These are phyloP conservation scores for Lolium multiflorum DNA, from an alignment of 176 grass and related monocot species.

Conservation along the genomic window DNA sequence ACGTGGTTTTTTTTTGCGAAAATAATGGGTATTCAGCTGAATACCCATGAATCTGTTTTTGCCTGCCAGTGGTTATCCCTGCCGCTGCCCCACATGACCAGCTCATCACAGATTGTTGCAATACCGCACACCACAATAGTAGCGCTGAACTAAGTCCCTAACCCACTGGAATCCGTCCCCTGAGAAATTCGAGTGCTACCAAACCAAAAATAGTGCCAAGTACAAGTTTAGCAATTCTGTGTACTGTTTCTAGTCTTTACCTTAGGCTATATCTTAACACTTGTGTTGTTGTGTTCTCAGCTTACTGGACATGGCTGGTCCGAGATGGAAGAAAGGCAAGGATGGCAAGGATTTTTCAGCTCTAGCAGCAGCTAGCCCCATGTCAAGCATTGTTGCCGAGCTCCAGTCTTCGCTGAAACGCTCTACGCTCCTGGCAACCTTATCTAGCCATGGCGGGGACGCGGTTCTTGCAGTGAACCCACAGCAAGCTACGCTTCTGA, in stretches of 20 bases:
- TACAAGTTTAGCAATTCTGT: no score
- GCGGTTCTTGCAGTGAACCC: slow-evolving; percentile 20
- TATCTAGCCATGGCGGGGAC: not conserved
- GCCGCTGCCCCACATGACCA: no score
- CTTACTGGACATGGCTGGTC: slow-evolving; percentile 26
- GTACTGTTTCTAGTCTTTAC: not conserved
- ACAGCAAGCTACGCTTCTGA: slow-evolving; percentile 36
- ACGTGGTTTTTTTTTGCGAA: no score
- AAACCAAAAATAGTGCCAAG: no score
- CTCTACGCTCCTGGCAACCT: not conserved
- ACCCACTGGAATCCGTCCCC: no score
- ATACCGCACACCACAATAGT: no score
- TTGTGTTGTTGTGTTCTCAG: not conserved
- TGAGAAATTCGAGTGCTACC: no score
- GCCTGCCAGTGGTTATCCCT: no score
- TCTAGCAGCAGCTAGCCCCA: slow-evolving; percentile 50
- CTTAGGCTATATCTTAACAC: not conserved
- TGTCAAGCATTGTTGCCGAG: slow-evolving; percentile 54
- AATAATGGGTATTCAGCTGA: no score
- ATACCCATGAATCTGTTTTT: no score
- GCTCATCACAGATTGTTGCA: no score
- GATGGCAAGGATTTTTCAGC: slow-evolving; percentile 52
- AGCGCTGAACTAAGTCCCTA: no score
- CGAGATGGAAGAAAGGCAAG: slow-evolving; percentile 63
- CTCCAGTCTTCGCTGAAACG: slow-evolving; percentile 41